A percentile compares a stretch with the other conserved stretches of the same genome.
Conservation (phyloP, 2,329 filamentous ascomycete genomes). For the Colletotrichum godetiae region DNA sequence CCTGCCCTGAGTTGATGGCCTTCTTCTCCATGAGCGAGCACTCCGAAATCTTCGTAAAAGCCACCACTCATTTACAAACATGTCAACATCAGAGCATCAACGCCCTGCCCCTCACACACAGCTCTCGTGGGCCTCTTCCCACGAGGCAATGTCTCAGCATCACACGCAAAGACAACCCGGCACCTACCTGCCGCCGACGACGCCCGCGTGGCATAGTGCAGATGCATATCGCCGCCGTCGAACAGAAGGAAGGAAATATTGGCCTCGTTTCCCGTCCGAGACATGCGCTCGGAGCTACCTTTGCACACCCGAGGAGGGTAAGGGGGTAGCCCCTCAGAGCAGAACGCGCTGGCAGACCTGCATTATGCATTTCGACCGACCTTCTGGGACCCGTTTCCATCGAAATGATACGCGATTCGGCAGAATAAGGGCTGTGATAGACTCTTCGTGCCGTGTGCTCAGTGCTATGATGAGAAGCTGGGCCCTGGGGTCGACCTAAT, state of each 20-base stretch:
- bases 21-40: neutral
- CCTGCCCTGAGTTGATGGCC: neutral
- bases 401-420: neutral
- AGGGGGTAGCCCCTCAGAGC: too few species aligned
- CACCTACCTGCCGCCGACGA: neutral
- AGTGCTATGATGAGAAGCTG: neutral
- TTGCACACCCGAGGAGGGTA: neutral
- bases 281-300: neutral
- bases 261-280: neutral
- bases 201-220: neutral
- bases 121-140: neutral
- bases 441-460: neutral
- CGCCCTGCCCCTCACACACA: neutral
- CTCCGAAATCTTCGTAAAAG: neutral
- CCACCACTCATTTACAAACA: neutral
- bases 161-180: neutral
- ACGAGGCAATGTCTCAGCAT: neutral
- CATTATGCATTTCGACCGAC: neutral
- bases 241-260: neutral
- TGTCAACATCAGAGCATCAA: neutral
- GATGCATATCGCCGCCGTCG: neutral
- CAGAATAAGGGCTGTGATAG: neutral
- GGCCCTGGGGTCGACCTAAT: slow-evolving; percentile 8
- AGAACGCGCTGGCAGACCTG: neutral
- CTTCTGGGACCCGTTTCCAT: neutral